Evolutionary conservation across 441 rosid species (phyloP).

Genomic region (Pelargonium cotyledonis): DNA sequence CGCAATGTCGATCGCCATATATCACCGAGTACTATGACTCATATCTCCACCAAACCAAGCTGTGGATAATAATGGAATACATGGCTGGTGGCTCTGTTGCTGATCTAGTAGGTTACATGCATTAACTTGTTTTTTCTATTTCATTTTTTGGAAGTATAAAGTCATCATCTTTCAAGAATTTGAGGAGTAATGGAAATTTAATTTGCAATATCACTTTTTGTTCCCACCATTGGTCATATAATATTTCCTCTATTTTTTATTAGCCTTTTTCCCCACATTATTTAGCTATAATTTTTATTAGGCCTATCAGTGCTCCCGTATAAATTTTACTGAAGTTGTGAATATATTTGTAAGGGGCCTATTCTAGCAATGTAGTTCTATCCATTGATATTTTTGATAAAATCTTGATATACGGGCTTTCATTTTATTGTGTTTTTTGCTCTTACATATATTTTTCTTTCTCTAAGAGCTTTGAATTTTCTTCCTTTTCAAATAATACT

Average conservation of each 20-base stretch:
- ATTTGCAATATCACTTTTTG: neutral
- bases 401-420: too few relatives aligned
- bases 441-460: too few relatives aligned
- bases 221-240: neutral
- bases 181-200: neutral
- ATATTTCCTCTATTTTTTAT: neutral
- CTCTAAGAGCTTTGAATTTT: too few relatives aligned
- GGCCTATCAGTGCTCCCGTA: neutral
- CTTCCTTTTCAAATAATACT: too few relatives aligned
- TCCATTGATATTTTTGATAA: too few relatives aligned
- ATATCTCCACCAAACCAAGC: conserved; percentile 90
- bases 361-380: too few relatives aligned
- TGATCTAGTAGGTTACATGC: conserved; percentile 78
- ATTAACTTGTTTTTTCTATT: conserved; percentile 19
- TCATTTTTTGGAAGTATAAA: conserved; percentile 13
- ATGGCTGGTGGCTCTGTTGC: conserved; percentile 99
- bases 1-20: conserved; percentile 92
- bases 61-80: conserved; percentile 99
- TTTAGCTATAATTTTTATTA: neutral
- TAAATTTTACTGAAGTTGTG: too few relatives aligned
- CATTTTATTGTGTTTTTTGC: too few relatives aligned
- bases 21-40: conserved; percentile 98
- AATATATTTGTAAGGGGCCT: too few relatives aligned
- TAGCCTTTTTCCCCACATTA: neutral
- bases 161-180: conserved; percentile 2